Base-by-base conservation (phyloP, 805 yeast genomes). In the Saturnispora quitensis region DNA sequence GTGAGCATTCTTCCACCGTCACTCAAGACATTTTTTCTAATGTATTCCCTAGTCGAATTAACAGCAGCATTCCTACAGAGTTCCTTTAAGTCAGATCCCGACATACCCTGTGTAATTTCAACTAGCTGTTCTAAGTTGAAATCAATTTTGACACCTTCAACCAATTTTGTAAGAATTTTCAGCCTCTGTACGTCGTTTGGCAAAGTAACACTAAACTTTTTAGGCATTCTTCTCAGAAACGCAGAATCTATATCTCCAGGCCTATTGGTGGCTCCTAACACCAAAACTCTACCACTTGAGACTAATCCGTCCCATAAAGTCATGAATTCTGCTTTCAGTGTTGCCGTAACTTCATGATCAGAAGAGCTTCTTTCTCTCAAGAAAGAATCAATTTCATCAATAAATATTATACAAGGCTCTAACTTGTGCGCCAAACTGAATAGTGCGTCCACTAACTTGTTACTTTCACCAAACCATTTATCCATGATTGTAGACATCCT, bases 391-490 rank as follows among this genome's bases (percentile, higher is more conserved):
- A 91, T 93, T 68, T 91, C 99, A 69, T 91, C 99, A 54, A 91
- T 88, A 68, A 91, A 91, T 46, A 91, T 82, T 56, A 91, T 93
- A 67, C 97, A 89, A 2, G 99, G 99, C 66, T 89, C 89, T 42
- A 91, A 75, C 63, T 93, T 91, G 54, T 78, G 74, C 4, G 97
- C 98, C 51, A 91, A 74, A 7, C 96, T 83, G 65, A 91, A 91
- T 35, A 91, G 80, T 0, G 97, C 98, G 58, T 90, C 95, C 1
- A 89, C 93, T 47, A 90, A 81, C 70, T 93, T 93, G 67, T 93
- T 91, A 28, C 91, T 81, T 68, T 91, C 98, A 15, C 99, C 99
- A 64, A 88, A 91, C 96, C 97, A 91, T 68, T 91, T 91, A 69
- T 93, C 97, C 91, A 90, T 86, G 17, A 91, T 81, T 2, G 91